Conservation (phyloP, 805 yeast species). For the Zygoascus tannicola region DNA sequence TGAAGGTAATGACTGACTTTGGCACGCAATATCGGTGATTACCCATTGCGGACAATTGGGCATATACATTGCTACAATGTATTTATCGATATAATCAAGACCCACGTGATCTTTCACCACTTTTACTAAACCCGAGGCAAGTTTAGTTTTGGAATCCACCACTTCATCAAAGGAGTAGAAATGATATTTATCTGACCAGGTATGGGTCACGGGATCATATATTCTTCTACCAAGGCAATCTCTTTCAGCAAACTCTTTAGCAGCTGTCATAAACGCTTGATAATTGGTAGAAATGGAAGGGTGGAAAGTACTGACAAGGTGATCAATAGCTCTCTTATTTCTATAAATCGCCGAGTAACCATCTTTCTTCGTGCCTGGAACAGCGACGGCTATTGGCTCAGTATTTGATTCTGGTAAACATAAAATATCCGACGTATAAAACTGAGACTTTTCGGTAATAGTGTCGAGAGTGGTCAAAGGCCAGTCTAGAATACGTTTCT, state of each 20-base stretch:
- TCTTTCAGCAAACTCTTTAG: slow-evolving; percentile 19
- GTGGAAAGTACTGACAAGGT: slow-evolving; percentile 23
- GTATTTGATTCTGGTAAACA: slow-evolving; percentile 23
- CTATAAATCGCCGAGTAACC: slow-evolving; percentile 49
- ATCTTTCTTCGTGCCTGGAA: slow-evolving; percentile 33
- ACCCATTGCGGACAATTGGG: slow-evolving; percentile 46
- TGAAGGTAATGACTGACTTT: slow-evolving; percentile 44
- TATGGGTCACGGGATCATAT: slow-evolving; percentile 29
- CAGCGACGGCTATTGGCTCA: slow-evolving; percentile 23
- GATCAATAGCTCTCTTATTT: slow-evolving; percentile 29
- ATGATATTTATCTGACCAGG: slow-evolving; percentile 35
- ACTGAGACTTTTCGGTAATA: neutral
- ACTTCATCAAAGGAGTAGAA: slow-evolving; percentile 37
- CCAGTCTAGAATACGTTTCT: neutral
- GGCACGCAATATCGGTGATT: slow-evolving; percentile 58
- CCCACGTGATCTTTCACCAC: slow-evolving; percentile 29
- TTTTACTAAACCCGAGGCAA: slow-evolving; percentile 49
- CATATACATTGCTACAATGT: slow-evolving; percentile 22
- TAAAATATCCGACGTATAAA: neutral
- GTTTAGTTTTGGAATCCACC: slow-evolving; percentile 23
- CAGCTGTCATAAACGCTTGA: slow-evolving; percentile 28
- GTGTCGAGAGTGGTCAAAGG: neutral
- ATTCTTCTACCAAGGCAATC: slow-evolving; percentile 34
- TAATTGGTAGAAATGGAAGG: slow-evolving; percentile 34
- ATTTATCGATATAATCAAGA: slow-evolving; percentile 12